Evolutionary conservation across 108 stramenopile genomes (phyloP).

Genomic region (Nitzschia sp.): DNA sequence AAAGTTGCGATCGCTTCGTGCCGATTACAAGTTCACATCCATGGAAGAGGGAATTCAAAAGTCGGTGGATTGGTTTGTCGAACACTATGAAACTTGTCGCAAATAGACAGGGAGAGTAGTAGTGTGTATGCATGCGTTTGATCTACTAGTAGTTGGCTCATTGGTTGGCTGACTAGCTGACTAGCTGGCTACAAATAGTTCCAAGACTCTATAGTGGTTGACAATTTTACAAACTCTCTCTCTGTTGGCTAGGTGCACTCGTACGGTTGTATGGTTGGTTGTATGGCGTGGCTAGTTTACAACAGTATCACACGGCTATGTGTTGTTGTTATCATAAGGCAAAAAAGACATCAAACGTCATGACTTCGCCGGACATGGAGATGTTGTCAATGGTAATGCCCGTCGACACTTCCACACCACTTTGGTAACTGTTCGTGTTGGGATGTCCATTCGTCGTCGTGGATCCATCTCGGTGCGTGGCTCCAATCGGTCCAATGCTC

Average conservation of each 20-base stretch:
- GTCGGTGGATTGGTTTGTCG: constrained; percentile 91
- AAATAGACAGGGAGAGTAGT: too few species aligned
- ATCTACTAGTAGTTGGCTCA: too few species aligned
- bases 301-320: too few species aligned
- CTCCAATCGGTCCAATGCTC: constrained; percentile 10
- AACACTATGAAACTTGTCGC: constrained; percentile 71
- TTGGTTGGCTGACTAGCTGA: too few species aligned
- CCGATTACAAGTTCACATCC: constrained; percentile 93
- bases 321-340: background rate
- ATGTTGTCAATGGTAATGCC: constrained; percentile 13
- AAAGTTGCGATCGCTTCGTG: constrained; percentile 78
- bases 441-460: constrained; percentile 15
- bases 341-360: constrained; percentile 33
- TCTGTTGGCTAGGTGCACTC: too few species aligned
- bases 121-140: too few species aligned
- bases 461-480: constrained; percentile 2
- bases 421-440: constrained; percentile 31
- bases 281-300: too few species aligned
- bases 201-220: too few species aligned
- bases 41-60: constrained; percentile 91
- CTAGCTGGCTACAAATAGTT: too few species aligned
- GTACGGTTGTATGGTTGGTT: too few species aligned
- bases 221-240: too few species aligned
- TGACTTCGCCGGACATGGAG: constrained; percentile 18
- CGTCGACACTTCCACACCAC: constrained; percentile 1